Evolutionary conservation across 805 yeast species (phyloP).

Genomic region (Starmerella sp.): DNA sequence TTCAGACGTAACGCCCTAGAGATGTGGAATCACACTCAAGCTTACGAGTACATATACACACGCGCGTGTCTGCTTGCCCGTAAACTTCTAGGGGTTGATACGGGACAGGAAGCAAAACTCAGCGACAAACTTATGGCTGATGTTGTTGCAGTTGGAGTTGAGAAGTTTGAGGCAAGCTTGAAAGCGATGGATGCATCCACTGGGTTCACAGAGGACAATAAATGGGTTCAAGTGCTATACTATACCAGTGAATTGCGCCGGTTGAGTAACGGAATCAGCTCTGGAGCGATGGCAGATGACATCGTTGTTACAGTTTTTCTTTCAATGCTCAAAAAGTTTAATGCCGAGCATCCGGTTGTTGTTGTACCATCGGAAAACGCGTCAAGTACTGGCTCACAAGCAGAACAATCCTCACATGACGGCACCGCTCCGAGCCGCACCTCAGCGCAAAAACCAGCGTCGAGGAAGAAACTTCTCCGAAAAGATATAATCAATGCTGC

Average conservation of each 20-base stretch:
- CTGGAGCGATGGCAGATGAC: conserved; percentile 19
- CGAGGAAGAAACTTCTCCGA: conserved; percentile 14
- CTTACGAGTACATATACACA: conserved; percentile 56
- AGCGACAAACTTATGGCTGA: conserved; percentile 44
- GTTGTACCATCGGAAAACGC: not conserved
- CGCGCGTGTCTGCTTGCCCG: conserved; percentile 44
- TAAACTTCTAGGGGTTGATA: conserved; percentile 31
- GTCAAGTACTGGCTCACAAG: not conserved
- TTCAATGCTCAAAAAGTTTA: not conserved
- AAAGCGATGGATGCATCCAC: conserved; percentile 5
- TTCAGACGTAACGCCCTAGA: conserved; percentile 69
- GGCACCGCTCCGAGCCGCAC: not conserved
- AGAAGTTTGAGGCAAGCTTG: conserved; percentile 18
- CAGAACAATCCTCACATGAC: not conserved
- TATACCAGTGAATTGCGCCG: conserved; percentile 14
- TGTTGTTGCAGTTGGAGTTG: conserved; percentile 35
- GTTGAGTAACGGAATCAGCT: conserved; percentile 7
- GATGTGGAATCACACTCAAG: conserved; percentile 51
- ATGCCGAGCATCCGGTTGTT: not conserved
- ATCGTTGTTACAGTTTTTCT: conserved; percentile 8
- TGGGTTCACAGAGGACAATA: not conserved
- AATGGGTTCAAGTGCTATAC: conserved; percentile 11
- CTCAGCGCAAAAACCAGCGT: not conserved
- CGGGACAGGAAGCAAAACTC: conserved; percentile 30
- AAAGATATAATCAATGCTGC: conserved; percentile 21